Conservation (phyloP, 768 basidiomycete species). For the Boletus pseudopeckii region DNA sequence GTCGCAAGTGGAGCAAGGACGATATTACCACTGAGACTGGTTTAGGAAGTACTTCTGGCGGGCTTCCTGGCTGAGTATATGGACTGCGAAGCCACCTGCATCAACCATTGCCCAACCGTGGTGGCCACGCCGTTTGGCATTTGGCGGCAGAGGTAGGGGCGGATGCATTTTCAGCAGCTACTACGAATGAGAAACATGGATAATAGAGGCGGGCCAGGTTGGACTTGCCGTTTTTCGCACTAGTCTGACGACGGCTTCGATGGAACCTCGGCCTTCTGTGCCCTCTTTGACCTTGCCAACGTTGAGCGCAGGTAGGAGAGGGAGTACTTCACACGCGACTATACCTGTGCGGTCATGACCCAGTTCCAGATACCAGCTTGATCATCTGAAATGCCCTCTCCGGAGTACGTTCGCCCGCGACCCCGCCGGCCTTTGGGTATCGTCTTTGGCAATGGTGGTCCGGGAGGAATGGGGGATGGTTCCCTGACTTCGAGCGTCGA, state of each 20-base stretch:
- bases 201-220: neutral
- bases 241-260: slow-evolving; percentile 68
- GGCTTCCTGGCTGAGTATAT: slow-evolving; percentile 65
- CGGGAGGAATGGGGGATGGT: slow-evolving; percentile 47
- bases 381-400: slow-evolving; percentile 54
- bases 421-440: slow-evolving; percentile 59
- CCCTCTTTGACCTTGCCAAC: slow-evolving; percentile 72
- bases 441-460: slow-evolving; percentile 57
- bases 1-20: neutral
- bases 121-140: slow-evolving; percentile 54
- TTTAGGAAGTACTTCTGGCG: slow-evolving; percentile 62
- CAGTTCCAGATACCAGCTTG: slow-evolving; percentile 70
- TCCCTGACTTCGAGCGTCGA: slow-evolving; percentile 52
- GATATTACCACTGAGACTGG: slow-evolving; percentile 28
- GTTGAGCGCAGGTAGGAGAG: neutral
- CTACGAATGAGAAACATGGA: slow-evolving; percentile 6
- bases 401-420: slow-evolving; percentile 64
- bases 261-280: slow-evolving; percentile 72
- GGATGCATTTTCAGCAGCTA: slow-evolving; percentile 60
- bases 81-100: slow-evolving; percentile 75
- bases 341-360: slow-evolving; percentile 70
- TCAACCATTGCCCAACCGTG: slow-evolving; percentile 86
- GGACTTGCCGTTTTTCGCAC: slow-evolving; percentile 66
- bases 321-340: neutral
- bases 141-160: slow-evolving; percentile 58